Percentiles rank a stretch among this genome's conserved stretches.
phyloP scores from a whole-genome alignment of 305 asterid genomes.

The Fraxinus ornus region DNA sequence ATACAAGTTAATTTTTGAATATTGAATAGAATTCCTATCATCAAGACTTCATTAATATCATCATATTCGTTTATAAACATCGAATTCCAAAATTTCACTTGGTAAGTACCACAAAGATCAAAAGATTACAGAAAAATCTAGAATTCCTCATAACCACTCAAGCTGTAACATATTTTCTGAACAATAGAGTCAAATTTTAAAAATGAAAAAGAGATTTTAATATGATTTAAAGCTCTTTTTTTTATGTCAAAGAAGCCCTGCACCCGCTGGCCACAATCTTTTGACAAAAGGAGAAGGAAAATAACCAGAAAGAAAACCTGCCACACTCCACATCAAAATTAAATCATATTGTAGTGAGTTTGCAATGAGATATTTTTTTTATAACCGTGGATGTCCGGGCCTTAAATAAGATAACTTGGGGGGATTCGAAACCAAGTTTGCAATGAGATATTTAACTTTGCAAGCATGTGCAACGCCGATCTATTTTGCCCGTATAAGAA shows the following conservation, averaged over 20 bases:
- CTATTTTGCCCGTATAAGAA: neutral
- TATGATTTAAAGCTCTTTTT: neutral
- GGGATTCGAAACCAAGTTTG: neutral
- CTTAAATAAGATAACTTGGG: too few species aligned
- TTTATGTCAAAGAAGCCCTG: neutral
- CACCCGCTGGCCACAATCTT: neutral
- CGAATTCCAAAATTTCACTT: neutral
- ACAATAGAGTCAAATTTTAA: neutral
- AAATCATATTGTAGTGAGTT: neutral
- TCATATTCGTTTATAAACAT: neutral
- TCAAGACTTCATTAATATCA: neutral
- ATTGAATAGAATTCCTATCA: neutral
- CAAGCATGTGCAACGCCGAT: neutral
- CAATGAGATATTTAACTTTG: neutral
- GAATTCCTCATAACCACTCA: neutral
- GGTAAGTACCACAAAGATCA: conserved; percentile 1
- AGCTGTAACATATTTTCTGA: neutral
- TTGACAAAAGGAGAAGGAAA: neutral
- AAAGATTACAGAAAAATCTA: neutral
- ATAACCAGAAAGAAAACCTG: neutral
- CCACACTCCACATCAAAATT: neutral
- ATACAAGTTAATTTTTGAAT: neutral
- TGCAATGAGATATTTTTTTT: neutral
- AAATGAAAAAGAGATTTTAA: neutral
- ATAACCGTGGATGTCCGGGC: too few species aligned